Evolutionary conservation across 257 asterid genomes (phyloP), one percentile per base, ranked within the genome.

Genomic region (Cinchona pubescens): DNA sequence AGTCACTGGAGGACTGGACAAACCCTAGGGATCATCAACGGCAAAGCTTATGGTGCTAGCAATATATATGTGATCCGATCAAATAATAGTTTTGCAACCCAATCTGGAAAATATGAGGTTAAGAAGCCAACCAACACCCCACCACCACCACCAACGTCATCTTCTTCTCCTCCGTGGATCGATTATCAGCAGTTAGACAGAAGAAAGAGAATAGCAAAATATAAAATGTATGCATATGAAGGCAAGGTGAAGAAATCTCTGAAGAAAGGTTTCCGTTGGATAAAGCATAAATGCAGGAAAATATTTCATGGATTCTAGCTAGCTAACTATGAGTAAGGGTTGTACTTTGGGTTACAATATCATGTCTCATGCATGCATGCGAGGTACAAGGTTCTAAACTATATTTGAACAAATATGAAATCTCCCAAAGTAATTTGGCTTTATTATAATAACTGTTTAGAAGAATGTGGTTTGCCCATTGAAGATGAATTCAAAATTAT

Each of bases 221-320:
- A 92, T 79, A 91, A 89, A 51, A 34, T 84, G 55, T 92, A 89
- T 76, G 79, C 96, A 3, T 78, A 87, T 10, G 96, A 92, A 82
- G 91, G 94, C 29, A 87, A 91, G 79, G 77, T 89, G 42, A 92
- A 91, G 87, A 76, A 67, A 29, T 85, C 87, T 29, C 75, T 83
- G 59, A 83, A 80, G 67, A 83, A 85, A 21, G 85, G 96, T 3
- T 23, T 87, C 16, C 83, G 91, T 79, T 91, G 92, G 97, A 58
- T 92, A 75, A 90, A 88, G 82, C 82, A 65, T 12, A 83, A 79
- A 4, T 91, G 93, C 72, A 77, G 87, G 5, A 88, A 67, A 70
- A 75, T 92, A 62, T 87, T 76, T 75, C 84, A 85, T 82, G 86
- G 90, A 12, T 80, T 73, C 55, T 84, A 77, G 49, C 11, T 21